Base-by-base conservation (phyloP, 768 basidiomycete species). In the Russula sp. region DNA sequence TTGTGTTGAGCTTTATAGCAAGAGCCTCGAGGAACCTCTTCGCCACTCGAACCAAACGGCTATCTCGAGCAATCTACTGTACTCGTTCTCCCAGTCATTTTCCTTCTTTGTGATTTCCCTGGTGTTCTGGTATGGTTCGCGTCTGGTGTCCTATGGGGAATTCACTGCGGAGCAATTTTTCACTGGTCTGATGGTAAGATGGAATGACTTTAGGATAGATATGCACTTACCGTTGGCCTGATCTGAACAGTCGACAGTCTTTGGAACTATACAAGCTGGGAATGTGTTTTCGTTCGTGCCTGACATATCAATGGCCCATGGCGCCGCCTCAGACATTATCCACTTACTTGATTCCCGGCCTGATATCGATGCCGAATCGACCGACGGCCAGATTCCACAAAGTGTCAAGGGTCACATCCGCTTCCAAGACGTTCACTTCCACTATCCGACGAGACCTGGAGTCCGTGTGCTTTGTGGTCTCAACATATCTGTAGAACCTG, bases 41-140 rank as follows among this genome's bases (percentile, higher is more conserved):
- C n/a, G n/a, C n/a, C n/a, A n/a, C n/a, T n/a, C n/a, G n/a, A n/a
- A n/a, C n/a, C n/a, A n/a, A n/a, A n/a, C n/a, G n/a, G n/a, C n/a
- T n/a, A n/a, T n/a, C n/a, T n/a, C n/a, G n/a, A n/a, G n/a, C n/a
- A n/a, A n/a, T n/a, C n/a, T n/a, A n/a, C n/a, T n/a, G n/a, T n/a
- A n/a, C n/a, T n/a, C n/a, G n/a, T n/a, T n/a, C n/a, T n/a, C n/a
- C n/a, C n/a, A n/a, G n/a, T n/a, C n/a, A n/a, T n/a, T n/a, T n/a
- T n/a, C n/a, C n/a, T n/a, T n/a, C n/a, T n/a, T n/a, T n/a, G n/a
- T 87, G 55, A 92, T 95, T 63, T 84, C 88, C 1, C 79, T 97
- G 35, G 74, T 86, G 57, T 92, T 90, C 79, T 91, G 86, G 86
- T 91, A 78, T 55, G 89, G 89, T 3, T 79, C 87, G 8, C 68